Evolutionary conservation across 495 filamentous ascomycete species (phyloP).

Genomic region (Talaromyces thailandensis): DNA sequence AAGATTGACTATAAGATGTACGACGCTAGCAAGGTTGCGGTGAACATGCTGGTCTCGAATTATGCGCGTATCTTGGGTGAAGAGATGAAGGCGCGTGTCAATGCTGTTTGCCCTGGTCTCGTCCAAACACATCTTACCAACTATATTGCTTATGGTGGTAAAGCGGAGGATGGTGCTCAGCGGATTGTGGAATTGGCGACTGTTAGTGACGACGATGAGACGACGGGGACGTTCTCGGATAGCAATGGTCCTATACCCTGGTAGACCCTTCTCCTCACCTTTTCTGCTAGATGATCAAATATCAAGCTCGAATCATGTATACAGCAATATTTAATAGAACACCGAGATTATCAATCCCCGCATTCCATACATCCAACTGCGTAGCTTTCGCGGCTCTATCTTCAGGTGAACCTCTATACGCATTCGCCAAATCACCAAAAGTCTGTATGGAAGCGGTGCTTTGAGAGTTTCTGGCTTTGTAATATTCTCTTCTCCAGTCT

Average conservation of each 20-base stretch:
- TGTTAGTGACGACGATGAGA: background rate
- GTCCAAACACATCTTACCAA: conserved; percentile 1
- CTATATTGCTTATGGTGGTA: background rate
- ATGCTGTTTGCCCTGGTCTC: conserved; percentile 7
- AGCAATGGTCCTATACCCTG: background rate
- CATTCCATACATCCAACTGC: conserved; percentile 7
- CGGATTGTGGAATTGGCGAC: conserved; percentile 5
- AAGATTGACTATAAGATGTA: conserved; percentile 12
- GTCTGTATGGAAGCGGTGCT: background rate
- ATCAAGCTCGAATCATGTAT: background rate
- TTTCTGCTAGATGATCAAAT: background rate
- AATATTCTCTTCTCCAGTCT: conserved; percentile 3
- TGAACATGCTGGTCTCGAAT: conserved; percentile 18
- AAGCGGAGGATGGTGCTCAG: conserved; percentile 2
- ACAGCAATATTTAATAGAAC: background rate
- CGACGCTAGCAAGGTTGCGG: conserved; percentile 18
- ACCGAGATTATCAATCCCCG: conserved; percentile 7
- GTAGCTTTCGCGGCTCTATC: background rate
- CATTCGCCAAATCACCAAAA: background rate
- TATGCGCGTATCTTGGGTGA: conserved; percentile 11
- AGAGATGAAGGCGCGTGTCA: conserved; percentile 17
- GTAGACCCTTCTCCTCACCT: background rate
- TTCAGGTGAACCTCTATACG: background rate
- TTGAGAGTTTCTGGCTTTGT: background rate
- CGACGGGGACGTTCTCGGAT: conserved; percentile 4